These are phyloP conservation scores for Piper longum DNA, from an alignment of 164 flowering plant species.

Conservation along the genomic window DNA sequence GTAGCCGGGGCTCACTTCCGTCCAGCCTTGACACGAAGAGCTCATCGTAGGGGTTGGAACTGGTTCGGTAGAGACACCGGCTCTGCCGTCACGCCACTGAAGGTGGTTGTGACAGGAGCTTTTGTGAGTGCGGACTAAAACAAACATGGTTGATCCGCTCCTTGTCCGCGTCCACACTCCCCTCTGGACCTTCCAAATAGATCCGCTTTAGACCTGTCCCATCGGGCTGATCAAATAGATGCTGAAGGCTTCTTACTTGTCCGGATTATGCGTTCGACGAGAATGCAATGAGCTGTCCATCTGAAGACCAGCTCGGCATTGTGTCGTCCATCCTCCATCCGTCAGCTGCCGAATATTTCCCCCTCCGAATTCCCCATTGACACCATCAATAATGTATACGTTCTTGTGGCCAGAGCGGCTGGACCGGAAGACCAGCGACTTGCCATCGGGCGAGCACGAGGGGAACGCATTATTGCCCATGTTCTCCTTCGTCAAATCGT, in stretches of 20 bases:
- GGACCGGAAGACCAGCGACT: conserved; percentile 65
- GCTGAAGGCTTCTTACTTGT: conserved; percentile 48
- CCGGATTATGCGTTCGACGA: conserved; percentile 36
- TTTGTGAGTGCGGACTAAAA: conserved; percentile 53
- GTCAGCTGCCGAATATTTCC: conserved; percentile 33
- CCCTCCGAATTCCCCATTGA: conserved; percentile 27
- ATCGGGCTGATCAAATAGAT: conserved; percentile 58
- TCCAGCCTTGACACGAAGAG: conserved; percentile 47
- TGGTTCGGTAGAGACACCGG: conserved; percentile 78
- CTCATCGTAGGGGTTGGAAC: conserved; percentile 85
- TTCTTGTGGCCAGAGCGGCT: conserved; percentile 72
- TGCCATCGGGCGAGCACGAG: conserved; percentile 71
- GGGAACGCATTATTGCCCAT: conserved; percentile 70
- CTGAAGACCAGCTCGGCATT: conserved; percentile 84
- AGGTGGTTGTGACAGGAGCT: conserved; percentile 61
- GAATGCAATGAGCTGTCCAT: conserved; percentile 77
- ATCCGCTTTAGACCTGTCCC: conserved; percentile 52
- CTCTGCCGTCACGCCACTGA: conserved; percentile 67
- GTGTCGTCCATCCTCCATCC: conserved; percentile 78
- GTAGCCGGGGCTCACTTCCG: conserved; percentile 58
- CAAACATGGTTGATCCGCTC: conserved; percentile 84
- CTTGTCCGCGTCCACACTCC: conserved; percentile 22
- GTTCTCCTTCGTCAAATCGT: conserved; percentile 19
- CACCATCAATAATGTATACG: conserved; percentile 66
- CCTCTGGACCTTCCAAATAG: conserved; percentile 35